These are phyloP conservation scores for Nymphaea colorata DNA, from an alignment of 164 flowering plant genomes.

Conservation along the genomic window DNA sequence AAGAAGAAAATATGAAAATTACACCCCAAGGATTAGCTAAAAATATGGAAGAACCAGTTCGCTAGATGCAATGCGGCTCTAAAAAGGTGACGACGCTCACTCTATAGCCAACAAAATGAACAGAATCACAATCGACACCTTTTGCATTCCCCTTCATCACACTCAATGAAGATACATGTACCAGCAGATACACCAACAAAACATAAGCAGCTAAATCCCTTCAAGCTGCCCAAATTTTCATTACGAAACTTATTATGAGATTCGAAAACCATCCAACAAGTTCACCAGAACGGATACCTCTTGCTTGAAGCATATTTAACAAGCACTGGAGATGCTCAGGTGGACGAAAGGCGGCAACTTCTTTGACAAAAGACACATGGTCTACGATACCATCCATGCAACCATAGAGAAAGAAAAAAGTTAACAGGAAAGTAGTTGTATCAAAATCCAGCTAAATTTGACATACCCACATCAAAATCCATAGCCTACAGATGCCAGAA, in stretches of 20 bases:
- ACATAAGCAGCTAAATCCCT: background rate
- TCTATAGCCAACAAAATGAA: no score
- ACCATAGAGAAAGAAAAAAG: slow-evolving; percentile 35
- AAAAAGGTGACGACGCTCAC: no score
- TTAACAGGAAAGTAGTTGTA: background rate
- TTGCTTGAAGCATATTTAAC: slow-evolving; percentile 55
- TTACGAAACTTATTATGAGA: background rate
- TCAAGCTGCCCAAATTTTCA: background rate
- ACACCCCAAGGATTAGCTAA: no score
- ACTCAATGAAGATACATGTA: background rate
- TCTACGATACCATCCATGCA: slow-evolving; percentile 59
- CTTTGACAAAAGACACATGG: slow-evolving; percentile 60
- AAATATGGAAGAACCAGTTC: no score
- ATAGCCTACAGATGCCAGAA: background rate
- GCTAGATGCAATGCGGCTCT: no score
- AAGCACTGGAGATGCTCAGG: slow-evolving; percentile 53
- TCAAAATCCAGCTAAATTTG: background rate
- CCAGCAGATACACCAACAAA: background rate
- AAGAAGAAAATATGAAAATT: no score
- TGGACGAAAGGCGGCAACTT: slow-evolving; percentile 53
- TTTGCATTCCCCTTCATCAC: background rate
- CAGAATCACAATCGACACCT: no score
- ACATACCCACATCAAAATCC: background rate
- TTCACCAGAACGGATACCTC: slow-evolving; percentile 27
- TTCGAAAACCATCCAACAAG: background rate